These are phyloP conservation scores for Lactifluus pinguis DNA, from an alignment of 768 basidiomycete genomes.

Conservation along the genomic window DNA sequence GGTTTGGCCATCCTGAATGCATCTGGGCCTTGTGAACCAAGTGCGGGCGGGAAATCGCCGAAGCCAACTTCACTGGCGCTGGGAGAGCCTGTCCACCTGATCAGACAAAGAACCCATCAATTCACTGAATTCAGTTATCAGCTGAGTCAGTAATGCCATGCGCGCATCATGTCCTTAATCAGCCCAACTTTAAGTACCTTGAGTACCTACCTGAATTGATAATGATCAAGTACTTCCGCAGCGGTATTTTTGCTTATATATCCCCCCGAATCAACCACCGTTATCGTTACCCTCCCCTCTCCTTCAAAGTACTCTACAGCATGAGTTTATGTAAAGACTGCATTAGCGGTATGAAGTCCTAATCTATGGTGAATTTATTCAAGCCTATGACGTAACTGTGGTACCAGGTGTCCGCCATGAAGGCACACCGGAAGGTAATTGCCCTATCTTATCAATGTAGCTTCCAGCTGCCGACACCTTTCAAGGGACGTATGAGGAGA, in stretches of 20 bases:
- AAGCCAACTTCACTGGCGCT: too few species aligned
- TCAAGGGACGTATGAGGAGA: slow-evolving; percentile 28
- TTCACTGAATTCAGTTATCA: too few species aligned
- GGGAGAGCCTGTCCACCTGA: too few species aligned
- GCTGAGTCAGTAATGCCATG: too few species aligned
- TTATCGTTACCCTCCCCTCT: neutral
- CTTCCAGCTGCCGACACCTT: neutral
- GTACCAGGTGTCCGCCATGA: slow-evolving; percentile 28
- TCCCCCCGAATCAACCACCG: neutral
- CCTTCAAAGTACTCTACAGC: neutral
- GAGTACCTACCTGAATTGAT: too few species aligned
- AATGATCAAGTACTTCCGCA: too few species aligned
- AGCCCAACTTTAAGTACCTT: too few species aligned
- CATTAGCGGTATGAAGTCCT: slow-evolving; percentile 35
- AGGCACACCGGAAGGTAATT: slow-evolving; percentile 29
- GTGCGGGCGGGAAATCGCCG: too few species aligned
- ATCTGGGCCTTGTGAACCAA: too few species aligned
- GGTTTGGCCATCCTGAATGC: neutral
- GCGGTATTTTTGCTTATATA: slow-evolving; percentile 1
- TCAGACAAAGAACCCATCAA: too few species aligned
- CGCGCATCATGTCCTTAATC: too few species aligned
- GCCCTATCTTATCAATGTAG: neutral
- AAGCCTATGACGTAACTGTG: neutral
- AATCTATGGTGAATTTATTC: neutral
- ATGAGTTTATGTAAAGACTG: slow-evolving; percentile 54